These are phyloP conservation scores for Castanea sativa DNA, from an alignment of 306 rosid genomes.

Conservation along the genomic window DNA sequence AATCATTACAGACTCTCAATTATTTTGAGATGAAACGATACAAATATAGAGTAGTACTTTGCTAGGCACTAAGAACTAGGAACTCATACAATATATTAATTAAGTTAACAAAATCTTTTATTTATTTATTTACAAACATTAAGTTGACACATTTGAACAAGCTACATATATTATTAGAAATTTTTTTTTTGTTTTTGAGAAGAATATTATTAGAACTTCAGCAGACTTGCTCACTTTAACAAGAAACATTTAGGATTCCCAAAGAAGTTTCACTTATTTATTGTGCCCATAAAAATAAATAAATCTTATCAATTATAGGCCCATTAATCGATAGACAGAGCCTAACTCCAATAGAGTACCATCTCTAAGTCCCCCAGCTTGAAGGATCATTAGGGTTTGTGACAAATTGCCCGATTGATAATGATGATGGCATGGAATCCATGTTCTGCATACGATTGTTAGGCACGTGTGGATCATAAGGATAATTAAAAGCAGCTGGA, in stretches of 20 bases:
- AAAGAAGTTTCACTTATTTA: neutral
- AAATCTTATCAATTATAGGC: neutral
- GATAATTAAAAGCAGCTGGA: conserved; percentile 9
- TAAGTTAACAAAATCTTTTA: neutral
- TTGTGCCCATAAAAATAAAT: conserved; percentile 3
- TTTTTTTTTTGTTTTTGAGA: neutral
- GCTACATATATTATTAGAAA: conserved; percentile 6
- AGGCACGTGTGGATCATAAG: conserved; percentile 33
- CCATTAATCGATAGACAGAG: neutral
- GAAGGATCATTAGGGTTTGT: conserved; percentile 15
- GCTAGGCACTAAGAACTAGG: neutral
- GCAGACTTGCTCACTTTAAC: conserved; percentile 25
- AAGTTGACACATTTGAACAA: neutral
- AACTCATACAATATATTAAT: neutral
- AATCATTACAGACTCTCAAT: no score
- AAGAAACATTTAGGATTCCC: conserved; percentile 35
- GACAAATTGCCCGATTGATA: conserved; percentile 28
- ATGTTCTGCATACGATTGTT: conserved; percentile 48
- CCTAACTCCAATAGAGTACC: conserved; percentile 1
- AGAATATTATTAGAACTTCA: conserved; percentile 5
- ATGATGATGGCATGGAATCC: conserved; percentile 29
- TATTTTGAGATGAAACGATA: neutral
- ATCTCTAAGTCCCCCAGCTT: neutral
- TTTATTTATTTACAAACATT: no score
- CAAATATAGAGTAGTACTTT: neutral